phyloP scores from a whole-genome alignment of 1,284 basidiomycete genomes.

The Apiotrichum domesticum region DNA sequence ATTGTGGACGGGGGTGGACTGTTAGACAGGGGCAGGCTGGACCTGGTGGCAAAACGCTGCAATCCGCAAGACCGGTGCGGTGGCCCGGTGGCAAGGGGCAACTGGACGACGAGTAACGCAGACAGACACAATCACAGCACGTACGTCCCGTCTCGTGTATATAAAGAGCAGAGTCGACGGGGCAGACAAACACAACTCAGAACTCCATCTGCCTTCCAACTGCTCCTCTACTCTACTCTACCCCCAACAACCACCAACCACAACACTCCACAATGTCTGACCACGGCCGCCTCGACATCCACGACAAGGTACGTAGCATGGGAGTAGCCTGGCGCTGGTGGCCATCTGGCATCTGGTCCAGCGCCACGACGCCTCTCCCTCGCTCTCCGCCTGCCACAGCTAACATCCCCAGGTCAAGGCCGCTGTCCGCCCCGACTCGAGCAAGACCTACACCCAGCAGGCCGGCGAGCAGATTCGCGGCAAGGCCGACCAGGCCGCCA shows the following conservation, averaged over 20 bases:
- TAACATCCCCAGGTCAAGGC: not conserved
- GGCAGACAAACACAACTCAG: no score
- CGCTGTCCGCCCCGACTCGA: not conserved
- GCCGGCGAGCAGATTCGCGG: not conserved
- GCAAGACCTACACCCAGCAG: not conserved
- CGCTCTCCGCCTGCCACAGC: not conserved
- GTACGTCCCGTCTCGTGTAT: no score
- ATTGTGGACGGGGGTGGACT: no score
- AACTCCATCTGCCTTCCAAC: no score
- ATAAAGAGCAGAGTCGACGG: no score
- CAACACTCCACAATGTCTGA: not conserved
- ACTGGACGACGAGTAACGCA: no score
- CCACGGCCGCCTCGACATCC: not conserved
- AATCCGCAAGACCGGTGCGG: no score
- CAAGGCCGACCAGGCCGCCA: not conserved
- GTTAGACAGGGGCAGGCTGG: no score
- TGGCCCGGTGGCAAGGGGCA: no score
- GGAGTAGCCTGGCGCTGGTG: not conserved
- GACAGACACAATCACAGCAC: no score
- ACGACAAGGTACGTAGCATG: not conserved
- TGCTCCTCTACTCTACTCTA: not conserved
- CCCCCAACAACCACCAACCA: not conserved
- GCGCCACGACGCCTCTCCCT: not conserved
- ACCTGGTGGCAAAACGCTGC: no score
- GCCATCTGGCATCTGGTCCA: not conserved